Conservation (phyloP, 148 eudicot species). For the Rhododendron ferrugineum region DNA sequence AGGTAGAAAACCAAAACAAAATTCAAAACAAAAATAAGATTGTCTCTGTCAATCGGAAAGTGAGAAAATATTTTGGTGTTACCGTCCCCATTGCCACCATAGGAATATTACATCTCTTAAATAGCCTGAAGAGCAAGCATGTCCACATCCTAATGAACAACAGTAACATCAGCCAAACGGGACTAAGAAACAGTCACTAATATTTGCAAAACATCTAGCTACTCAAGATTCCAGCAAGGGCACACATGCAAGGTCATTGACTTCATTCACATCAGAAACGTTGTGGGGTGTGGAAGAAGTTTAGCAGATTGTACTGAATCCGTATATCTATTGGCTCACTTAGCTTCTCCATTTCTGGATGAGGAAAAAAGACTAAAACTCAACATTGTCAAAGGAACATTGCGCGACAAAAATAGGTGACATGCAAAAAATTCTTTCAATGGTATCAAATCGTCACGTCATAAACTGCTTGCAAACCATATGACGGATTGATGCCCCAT, state of each 20-base stretch:
- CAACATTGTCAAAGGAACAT: not conserved
- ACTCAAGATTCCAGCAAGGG: not conserved
- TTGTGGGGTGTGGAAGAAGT: not conserved
- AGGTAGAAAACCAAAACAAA: not conserved
- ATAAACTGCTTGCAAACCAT: not conserved
- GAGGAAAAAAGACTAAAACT: not conserved
- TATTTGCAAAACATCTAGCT: not conserved
- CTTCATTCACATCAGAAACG: not conserved
- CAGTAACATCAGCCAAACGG: not conserved
- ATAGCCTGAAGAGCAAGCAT: slow-evolving; percentile 77
- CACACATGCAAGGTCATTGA: not conserved
- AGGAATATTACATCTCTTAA: slow-evolving; percentile 80
- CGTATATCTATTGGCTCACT: not conserved
- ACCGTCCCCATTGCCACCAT: slow-evolving; percentile 95
- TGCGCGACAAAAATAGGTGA: not conserved
- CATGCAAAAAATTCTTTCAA: not conserved
- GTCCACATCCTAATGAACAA: slow-evolving; percentile 74
- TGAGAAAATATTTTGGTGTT: not conserved
- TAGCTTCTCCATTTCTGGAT: not conserved
- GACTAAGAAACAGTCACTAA: not conserved
- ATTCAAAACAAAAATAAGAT: not conserved
- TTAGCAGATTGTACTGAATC: not conserved
- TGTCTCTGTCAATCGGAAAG: not conserved
- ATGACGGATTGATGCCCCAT: not conserved
- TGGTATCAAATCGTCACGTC: not conserved